A percentile compares a stretch with the other conserved stretches of the same genome.
Evolutionary conservation across 108 stramenopile genomes (phyloP).

Genomic region (Cyclotella choctawhatcheeana): DNA sequence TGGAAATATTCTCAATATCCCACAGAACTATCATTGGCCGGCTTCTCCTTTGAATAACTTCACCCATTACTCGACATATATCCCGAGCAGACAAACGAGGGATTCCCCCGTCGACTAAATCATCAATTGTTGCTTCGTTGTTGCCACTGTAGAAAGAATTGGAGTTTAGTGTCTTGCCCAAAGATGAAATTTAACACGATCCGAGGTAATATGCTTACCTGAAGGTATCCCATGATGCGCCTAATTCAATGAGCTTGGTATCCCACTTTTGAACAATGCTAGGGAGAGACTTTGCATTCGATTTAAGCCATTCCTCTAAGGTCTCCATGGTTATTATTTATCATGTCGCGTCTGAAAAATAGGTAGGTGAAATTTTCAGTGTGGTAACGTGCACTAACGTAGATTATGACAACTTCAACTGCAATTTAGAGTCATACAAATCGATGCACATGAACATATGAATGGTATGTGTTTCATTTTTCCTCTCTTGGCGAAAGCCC

Average conservation of each 20-base stretch:
- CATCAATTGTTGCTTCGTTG: not conserved
- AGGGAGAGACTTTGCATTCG: not conserved
- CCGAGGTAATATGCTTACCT: too few relatives aligned
- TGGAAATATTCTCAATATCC: not conserved
- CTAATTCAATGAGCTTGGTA: not conserved
- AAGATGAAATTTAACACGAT: too few relatives aligned
- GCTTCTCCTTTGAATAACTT: not conserved
- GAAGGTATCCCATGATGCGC: not conserved
- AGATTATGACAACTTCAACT: too few relatives aligned
- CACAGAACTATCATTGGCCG: not conserved
- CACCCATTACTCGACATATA: not conserved
- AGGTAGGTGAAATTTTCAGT: not conserved
- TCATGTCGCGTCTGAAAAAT: not conserved
- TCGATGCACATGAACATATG: too few relatives aligned
- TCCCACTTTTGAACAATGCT: not conserved
- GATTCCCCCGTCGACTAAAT: not conserved
- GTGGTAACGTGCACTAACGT: too few relatives aligned
- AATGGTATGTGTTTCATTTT: too few relatives aligned
- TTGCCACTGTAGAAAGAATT: too few relatives aligned
- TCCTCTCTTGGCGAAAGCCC: too few relatives aligned
- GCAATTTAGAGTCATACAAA: too few relatives aligned
- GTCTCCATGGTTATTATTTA: not conserved
- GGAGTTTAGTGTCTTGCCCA: too few relatives aligned
- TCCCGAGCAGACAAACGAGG: not conserved
- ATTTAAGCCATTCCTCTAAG: not conserved